phyloP scores from a whole-genome alignment of 257 asterid species.

The Scutellaria barbata region DNA sequence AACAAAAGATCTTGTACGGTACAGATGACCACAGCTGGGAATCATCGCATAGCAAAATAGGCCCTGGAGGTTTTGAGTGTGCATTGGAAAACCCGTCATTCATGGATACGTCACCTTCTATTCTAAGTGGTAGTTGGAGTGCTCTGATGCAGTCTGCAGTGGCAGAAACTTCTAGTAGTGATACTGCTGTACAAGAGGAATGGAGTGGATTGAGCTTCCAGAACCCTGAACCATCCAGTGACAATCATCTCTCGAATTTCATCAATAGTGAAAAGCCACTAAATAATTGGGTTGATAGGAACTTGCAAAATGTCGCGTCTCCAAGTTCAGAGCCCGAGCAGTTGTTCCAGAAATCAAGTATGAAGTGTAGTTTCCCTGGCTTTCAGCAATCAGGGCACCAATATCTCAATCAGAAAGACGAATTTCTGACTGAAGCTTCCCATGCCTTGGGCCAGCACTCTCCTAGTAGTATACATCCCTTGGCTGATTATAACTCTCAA shows the following conservation, averaged over 20 bases:
- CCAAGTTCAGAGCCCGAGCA: constrained; percentile 58
- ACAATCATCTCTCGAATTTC: constrained; percentile 50
- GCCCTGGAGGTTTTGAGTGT: constrained; percentile 40
- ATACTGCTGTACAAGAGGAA: constrained; percentile 76
- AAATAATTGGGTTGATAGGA: constrained; percentile 61
- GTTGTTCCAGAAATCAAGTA: constrained; percentile 38
- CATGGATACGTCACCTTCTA: constrained; percentile 38
- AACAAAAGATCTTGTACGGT: constrained; percentile 65
- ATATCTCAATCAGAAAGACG: constrained; percentile 46
- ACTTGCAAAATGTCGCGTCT: constrained; percentile 51
- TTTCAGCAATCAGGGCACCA: constrained; percentile 50
- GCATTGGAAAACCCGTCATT: constrained; percentile 44
- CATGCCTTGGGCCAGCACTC: constrained; percentile 45
- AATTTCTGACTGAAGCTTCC: constrained; percentile 49
- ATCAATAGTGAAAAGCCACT: constrained; percentile 48
- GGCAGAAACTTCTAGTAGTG: constrained; percentile 77
- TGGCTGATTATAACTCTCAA: constrained; percentile 48
- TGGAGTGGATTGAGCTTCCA: constrained; percentile 87
- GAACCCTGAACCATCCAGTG: constrained; percentile 63
- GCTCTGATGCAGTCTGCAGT: constrained; percentile 95
- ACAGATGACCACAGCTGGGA: constrained; percentile 57
- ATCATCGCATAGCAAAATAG: constrained; percentile 41
- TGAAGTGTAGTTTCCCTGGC: constrained; percentile 44
- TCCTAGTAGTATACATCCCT: constrained; percentile 39
- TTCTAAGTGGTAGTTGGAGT: constrained; percentile 86